Conservation (phyloP, 1,284 basidiomycete species). For the Apiotrichum gracile region DNA sequence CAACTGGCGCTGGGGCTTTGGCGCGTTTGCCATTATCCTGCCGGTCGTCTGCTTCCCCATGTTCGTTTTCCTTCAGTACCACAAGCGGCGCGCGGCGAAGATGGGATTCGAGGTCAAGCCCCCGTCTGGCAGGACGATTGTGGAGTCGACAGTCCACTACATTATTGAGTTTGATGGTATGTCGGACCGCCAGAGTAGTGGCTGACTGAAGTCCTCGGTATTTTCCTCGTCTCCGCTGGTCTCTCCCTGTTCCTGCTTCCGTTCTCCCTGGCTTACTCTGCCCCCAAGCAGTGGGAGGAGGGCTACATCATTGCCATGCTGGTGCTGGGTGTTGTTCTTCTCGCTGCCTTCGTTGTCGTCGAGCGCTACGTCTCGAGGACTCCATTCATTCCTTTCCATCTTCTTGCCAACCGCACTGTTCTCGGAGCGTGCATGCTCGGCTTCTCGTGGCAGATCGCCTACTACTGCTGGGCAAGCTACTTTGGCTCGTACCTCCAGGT, state of each 20-base stretch:
- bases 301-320: constrained; percentile 44
- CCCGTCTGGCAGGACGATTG: constrained; percentile 16
- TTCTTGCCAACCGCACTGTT: constrained; percentile 42
- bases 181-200: not conserved
- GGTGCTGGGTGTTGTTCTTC: constrained; percentile 41
- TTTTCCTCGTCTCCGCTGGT: constrained; percentile 42
- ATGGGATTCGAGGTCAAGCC: constrained; percentile 13
- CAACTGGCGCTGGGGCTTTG: constrained; percentile 47
- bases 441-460: constrained; percentile 40
- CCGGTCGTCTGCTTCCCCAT: constrained; percentile 37
- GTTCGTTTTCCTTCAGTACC: constrained; percentile 24
- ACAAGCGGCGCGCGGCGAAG: constrained; percentile 28
- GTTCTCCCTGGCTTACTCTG: constrained; percentile 41
- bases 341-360: constrained; percentile 41
- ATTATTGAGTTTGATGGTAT: constrained; percentile 32
- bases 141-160: constrained; percentile 37
- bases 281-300: constrained; percentile 30
- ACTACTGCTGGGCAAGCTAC: constrained; percentile 40
- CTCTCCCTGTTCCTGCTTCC: constrained; percentile 45
- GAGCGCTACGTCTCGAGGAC: constrained; percentile 37
- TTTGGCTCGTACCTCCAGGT: constrained; percentile 42
- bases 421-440: constrained; percentile 42
- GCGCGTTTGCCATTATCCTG: constrained; percentile 46
- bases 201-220: constrained; percentile 34
- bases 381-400: constrained; percentile 43